These are phyloP conservation scores for Syncephalis plumigaleata DNA, from an alignment of 371 early-diverging fungal genomes.

Conservation along the genomic window DNA sequence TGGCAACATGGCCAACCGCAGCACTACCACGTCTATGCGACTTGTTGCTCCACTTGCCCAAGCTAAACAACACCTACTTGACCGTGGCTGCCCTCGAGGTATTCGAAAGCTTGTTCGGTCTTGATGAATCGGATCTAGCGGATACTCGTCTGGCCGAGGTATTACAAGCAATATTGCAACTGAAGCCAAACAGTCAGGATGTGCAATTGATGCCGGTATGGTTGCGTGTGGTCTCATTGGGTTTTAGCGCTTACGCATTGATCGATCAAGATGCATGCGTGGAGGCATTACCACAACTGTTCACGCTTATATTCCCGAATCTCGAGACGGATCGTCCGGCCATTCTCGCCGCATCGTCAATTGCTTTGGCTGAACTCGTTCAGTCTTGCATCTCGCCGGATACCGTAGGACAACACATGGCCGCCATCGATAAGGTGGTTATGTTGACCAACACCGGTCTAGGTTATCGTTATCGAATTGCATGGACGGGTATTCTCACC, in stretches of 20 bases:
- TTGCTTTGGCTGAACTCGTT: conserved; percentile 45
- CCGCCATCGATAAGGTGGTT: conserved; percentile 16
- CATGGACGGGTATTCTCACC: conserved; percentile 66
- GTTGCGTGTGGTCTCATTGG: conserved; percentile 60
- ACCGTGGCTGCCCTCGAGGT: conserved; percentile 73
- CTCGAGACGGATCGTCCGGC: conserved; percentile 45
- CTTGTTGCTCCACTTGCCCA: conserved; percentile 61
- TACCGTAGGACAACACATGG: conserved; percentile 32
- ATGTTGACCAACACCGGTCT: conserved; percentile 28
- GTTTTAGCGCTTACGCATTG: conserved; percentile 44
- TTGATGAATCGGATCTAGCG: conserved; percentile 35
- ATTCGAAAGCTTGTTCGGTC: conserved; percentile 42
- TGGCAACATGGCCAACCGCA: conserved; percentile 53
- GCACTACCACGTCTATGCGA: conserved; percentile 36
- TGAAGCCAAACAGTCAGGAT: conserved; percentile 76
- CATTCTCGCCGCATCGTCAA: conserved; percentile 32
- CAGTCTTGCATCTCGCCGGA: conserved; percentile 48
- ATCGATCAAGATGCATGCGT: conserved; percentile 26
- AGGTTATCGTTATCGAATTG: conserved; percentile 54
- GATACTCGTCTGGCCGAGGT: conserved; percentile 12
- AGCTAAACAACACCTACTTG: conserved; percentile 62
- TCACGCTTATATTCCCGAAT: conserved; percentile 49
- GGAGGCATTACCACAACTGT: conserved; percentile 39
- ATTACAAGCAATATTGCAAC: conserved; percentile 35
- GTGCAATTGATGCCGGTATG: conserved; percentile 63